These are phyloP conservation scores for Elongisporangium prolatum DNA, from an alignment of 352 stramenopile genomes.

Conservation along the genomic window DNA sequence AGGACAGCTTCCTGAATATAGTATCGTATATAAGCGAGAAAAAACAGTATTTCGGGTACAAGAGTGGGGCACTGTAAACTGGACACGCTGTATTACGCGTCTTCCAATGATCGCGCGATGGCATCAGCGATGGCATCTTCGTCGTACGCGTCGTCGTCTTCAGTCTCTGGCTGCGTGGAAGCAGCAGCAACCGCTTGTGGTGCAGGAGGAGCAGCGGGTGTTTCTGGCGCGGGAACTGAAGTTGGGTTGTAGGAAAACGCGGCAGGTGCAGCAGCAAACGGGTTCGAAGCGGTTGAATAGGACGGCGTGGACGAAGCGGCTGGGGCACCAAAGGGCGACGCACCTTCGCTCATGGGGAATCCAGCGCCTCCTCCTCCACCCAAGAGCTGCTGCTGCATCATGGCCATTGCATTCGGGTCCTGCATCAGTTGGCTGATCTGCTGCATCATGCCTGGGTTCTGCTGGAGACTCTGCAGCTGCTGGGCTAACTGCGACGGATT, in stretches of 20 bases:
- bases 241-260: constrained; percentile 7
- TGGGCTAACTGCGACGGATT: constrained; percentile 69
- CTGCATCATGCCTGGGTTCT: constrained; percentile 79
- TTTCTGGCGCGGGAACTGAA: constrained; percentile 7
- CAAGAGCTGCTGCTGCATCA: constrained; percentile 69
- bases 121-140: constrained; percentile 77
- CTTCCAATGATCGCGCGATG: constrained; percentile 73
- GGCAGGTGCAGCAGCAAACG: constrained; percentile 25
- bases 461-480: constrained; percentile 62
- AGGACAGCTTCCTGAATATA: neutral
- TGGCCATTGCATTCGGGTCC: constrained; percentile 61
- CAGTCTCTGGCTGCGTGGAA: constrained; percentile 9
- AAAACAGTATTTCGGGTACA: neutral
- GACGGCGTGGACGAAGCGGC: constrained; percentile 9
- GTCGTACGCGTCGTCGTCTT: constrained; percentile 33
- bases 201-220: constrained; percentile 7
- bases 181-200: constrained; percentile 1
- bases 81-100: constrained; percentile 32
- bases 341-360: constrained; percentile 4
- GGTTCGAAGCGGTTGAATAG: constrained; percentile 20
- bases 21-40: neutral
- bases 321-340: constrained; percentile 21
- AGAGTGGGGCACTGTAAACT: neutral
- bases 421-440: constrained; percentile 81
- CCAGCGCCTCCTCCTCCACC: constrained; percentile 18